Percentiles rank a stretch among this genome's conserved stretches.
These are phyloP conservation scores for Debaryomyces subglobosus DNA, from an alignment of 1,139 yeast genomes.

Conservation along the genomic window DNA sequence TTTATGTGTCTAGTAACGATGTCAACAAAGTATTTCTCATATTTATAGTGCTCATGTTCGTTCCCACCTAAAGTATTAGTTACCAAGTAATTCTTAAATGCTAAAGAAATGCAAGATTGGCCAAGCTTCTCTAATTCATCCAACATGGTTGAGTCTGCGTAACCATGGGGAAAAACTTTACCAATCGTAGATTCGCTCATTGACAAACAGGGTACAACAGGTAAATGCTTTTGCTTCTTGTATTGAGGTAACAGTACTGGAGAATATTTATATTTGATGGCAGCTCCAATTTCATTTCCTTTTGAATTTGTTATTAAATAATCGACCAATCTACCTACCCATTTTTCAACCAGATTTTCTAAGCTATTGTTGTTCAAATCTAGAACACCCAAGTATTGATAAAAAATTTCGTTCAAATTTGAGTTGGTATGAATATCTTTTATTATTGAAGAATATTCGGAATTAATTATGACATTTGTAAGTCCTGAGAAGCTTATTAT, in stretches of 20 bases:
- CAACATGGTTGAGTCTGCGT: neutral
- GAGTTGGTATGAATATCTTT: neutral
- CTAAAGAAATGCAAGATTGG: constrained; percentile 1
- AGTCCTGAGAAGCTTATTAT: constrained; percentile 6
- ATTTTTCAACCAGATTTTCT: constrained; percentile 2
- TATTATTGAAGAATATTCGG: neutral
- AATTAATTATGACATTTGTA: neutral
- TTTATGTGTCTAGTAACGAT: constrained; percentile 2
- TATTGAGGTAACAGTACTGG: neutral
- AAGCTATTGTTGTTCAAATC: constrained; percentile 4
- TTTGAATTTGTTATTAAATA: neutral
- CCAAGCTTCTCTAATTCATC: constrained; percentile 6
- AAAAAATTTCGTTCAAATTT: constrained; percentile 1
- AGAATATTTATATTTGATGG: neutral
- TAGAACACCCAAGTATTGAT: constrained; percentile 7
- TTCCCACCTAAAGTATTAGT: neutral
- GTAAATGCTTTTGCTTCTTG: constrained; percentile 3
- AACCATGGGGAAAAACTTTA: neutral
- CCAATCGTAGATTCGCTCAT: neutral
- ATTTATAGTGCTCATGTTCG: neutral
- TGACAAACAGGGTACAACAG: constrained; percentile 1
- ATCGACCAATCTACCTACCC: constrained; percentile 7
- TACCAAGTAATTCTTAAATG: neutral
- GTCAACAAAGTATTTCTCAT: constrained; percentile 2
- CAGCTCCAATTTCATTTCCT: neutral